These are phyloP conservation scores for Metschnikowia corniflorae DNA, from an alignment of 805 yeast species.

Conservation along the genomic window DNA sequence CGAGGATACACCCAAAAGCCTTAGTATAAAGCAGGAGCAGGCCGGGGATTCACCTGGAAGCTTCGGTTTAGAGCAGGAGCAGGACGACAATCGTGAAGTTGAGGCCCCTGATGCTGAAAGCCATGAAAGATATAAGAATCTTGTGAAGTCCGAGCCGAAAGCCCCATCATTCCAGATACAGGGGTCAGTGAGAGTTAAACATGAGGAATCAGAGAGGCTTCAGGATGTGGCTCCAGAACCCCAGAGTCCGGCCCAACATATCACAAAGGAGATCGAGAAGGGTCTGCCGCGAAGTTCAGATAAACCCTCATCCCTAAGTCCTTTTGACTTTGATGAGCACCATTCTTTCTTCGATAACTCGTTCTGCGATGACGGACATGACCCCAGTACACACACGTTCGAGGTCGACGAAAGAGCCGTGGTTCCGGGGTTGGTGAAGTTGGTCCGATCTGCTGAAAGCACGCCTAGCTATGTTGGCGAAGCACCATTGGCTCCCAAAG, in stretches of 20 bases:
- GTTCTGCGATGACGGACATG: constrained; percentile 3
- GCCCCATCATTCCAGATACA: background rate
- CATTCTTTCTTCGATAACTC: constrained; percentile 1
- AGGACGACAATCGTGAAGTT: no score
- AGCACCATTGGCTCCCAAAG: no score
- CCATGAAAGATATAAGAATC: background rate
- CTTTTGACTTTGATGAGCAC: background rate
- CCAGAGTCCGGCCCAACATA: background rate
- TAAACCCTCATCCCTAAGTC: background rate
- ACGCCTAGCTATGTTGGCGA: no score
- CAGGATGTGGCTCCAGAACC: background rate
- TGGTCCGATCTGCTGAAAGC: constrained; percentile 7
- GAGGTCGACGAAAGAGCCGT: constrained; percentile 9
- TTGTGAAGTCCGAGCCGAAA: background rate
- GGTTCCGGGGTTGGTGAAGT: constrained; percentile 11
- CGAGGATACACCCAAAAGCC: background rate
- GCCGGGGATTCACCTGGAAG: background rate
- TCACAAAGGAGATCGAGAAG: background rate
- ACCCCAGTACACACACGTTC: constrained; percentile 4
- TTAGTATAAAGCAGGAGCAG: background rate
- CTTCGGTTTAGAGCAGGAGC: background rate
- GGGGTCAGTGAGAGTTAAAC: background rate
- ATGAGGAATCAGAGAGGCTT: no score
- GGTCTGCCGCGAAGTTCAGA: background rate
- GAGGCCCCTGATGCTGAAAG: background rate